Base-by-base conservation (phyloP, 768 basidiomycete genomes). In the Serendipita indica region DNA sequence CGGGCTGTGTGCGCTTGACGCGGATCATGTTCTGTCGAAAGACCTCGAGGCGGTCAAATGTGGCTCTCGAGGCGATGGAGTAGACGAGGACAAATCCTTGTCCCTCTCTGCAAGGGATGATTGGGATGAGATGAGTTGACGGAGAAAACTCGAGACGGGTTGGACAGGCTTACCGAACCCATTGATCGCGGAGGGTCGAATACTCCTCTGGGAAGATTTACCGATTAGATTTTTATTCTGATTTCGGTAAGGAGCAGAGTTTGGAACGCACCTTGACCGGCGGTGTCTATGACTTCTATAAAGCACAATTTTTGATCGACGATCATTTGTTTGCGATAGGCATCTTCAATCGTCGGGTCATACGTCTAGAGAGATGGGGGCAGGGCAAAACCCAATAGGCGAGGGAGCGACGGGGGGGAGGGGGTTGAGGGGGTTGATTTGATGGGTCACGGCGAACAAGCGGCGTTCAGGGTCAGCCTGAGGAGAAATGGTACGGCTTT, bases 1-100 rank as follows among this genome's bases (percentile, higher is more conserved):
- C 81, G 60, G 90, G 85, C 65, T 83, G 80, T 66, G 80, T 78
- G 65, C 90, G 79, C 72, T 93, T 91, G 54, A 92, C 89, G 62
- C 86, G 83, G 67, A 83, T 72, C 80, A 94, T 89, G 18, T 89
- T 86, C 69, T 91, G 85, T 59, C 89, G 82, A 72, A 92, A 91
- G 65, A 86, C 81, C 66, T 91, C 86, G 60, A 93, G 81, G 3
- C 89, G 84, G 65, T 92, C 85, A 63, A 92, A 97, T 18, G 89
- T 90, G 61, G 84, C 80, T 68, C 89, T 80, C n/a, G 90, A 92
- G 59, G 89, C 87, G 69, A 97, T 93, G 39, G 91, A 94, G 72
- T 96, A 97, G 60, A 96, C 92, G 46, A 97, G 80, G 64, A 97
- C 86, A 70, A 97, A 94, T n/a, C 91, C 92, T 74, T 94, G 91